Base-by-base conservation (phyloP, 2,329 filamentous ascomycete species). In the Sporothrix dimorphospora region DNA sequence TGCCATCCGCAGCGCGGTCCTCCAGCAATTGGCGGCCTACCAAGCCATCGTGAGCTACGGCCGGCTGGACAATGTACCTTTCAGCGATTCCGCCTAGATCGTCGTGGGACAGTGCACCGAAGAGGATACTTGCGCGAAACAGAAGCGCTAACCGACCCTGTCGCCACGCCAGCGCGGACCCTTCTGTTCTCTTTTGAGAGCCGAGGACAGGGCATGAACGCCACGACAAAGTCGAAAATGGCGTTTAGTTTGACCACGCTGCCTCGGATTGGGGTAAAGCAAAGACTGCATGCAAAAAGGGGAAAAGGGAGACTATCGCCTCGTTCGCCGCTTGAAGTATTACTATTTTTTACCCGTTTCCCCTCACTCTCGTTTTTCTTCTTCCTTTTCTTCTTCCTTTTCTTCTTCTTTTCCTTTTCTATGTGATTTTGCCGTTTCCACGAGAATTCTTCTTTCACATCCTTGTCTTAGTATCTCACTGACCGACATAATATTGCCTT, bases 401-500 rank as follows among this genome's bases (percentile, higher is more conserved):
- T 68, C 34, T 63, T 63, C 6, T 53, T 16, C 12, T 57, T 42
- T 42, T 68, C 24, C 9, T 63, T 69, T 61, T 42, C 53, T 27
- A 38, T 9, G 42, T 45, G 19, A 16, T 51, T 34, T 38, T 63
- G 45, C 51, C 27, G 55, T 57, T 40, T 47, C 55, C 68, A 30
- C 42, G 14, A 45, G 59, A 42, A 67, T 21, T 38, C 11, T 8
- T 63, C 24, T 27, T 61, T 61, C 4, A 7, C 16, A 45, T 4
- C 45, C 34, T 57, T 65, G 27, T 61, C 40, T 61, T 45, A 27
- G n/a, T 45, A 27, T n/a, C 21, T 45, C 38, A 19, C 59, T 19
- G n/a, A 65, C 59, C 57, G 34, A 63, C 57, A 63, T 42, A 57
- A 53, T 42, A 24, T 40, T 24, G 34, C 38, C 38, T 42, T 63